Evolutionary conservation across 1,284 basidiomycete genomes (phyloP).

Genomic region (Amylostereum chailletii): DNA sequence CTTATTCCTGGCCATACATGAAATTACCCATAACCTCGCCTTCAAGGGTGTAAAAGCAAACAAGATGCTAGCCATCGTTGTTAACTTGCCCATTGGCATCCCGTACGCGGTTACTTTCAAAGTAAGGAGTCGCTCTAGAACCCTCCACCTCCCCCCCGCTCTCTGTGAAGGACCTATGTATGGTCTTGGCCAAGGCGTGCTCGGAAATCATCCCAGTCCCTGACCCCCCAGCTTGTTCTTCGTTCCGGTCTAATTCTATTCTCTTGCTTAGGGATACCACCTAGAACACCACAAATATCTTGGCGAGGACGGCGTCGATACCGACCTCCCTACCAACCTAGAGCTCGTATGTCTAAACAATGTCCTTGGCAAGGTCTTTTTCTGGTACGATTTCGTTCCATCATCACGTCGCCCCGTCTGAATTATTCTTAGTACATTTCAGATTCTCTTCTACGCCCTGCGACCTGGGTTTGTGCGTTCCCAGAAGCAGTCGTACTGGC

Average conservation of each 20-base stretch:
- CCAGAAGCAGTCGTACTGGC: constrained; percentile 80
- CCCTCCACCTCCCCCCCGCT: too few species aligned
- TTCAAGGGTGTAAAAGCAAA: constrained; percentile 82
- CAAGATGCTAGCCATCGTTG: constrained; percentile 82
- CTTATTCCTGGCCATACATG: constrained; percentile 94
- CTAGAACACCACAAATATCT: constrained; percentile 92
- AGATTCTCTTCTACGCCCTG: constrained; percentile 96
- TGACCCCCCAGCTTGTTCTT: constrained; percentile 3
- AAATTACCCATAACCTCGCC: constrained; percentile 97
- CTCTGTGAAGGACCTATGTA: too few species aligned
- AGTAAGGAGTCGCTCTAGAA: constrained; percentile 29
- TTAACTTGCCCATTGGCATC: constrained; percentile 89
- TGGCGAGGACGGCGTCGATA: constrained; percentile 95
- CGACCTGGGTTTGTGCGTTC: constrained; percentile 90
- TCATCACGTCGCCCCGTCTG: neutral
- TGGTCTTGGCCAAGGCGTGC: too few species aligned
- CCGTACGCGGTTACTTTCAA: constrained; percentile 98
- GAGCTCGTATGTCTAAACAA: constrained; percentile 89
- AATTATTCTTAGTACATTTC: constrained; percentile 68
- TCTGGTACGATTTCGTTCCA: constrained; percentile 61
- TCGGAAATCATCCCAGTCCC: too few species aligned
- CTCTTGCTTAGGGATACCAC: constrained; percentile 64
- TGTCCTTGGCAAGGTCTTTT: constrained; percentile 96
- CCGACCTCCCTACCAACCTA: constrained; percentile 83
- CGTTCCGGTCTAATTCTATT: neutral